phyloP scores from a whole-genome alignment of 2,329 filamentous ascomycete species.

The Verticillium nonalfalfae region DNA sequence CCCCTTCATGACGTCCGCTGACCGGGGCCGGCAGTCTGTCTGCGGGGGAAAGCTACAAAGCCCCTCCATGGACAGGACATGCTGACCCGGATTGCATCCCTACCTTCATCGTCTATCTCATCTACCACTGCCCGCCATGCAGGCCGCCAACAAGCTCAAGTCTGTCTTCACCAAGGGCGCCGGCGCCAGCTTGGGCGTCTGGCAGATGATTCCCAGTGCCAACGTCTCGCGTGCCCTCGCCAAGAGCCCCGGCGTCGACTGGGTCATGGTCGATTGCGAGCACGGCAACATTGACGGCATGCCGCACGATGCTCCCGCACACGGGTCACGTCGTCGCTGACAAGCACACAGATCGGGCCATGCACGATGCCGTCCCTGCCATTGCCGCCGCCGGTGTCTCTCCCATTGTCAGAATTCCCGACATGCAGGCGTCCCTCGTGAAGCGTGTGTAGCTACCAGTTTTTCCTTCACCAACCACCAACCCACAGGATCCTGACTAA shows the following conservation, averaged over 20 bases:
- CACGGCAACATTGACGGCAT: conserved; percentile 47
- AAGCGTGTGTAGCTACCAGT: conserved; percentile 34
- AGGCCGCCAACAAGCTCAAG: conserved; percentile 40
- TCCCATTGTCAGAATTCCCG: conserved; percentile 45
- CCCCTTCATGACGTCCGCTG: neutral
- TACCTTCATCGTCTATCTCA: neutral
- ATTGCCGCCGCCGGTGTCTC: conserved; percentile 39
- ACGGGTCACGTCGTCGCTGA: neutral
- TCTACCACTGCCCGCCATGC: conserved; percentile 23
- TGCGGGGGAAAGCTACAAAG: neutral
- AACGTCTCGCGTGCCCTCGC: conserved; percentile 56
- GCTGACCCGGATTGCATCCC: too few relatives aligned
- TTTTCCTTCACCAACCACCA: too few relatives aligned
- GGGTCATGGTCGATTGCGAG: conserved; percentile 55
- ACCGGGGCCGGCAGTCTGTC: neutral
- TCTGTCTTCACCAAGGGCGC: conserved; percentile 40
- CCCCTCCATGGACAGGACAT: neutral
- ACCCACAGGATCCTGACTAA: neutral
- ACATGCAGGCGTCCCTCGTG: conserved; percentile 49
- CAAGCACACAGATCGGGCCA: conserved; percentile 31
- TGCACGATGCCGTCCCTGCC: conserved; percentile 48
- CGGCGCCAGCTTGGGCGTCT: conserved; percentile 47
- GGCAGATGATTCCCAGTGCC: conserved; percentile 57
- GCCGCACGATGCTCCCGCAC: conserved; percentile 12
- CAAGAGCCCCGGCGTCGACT: conserved; percentile 55